These are phyloP conservation scores for Cladosporium sp. DNA, from an alignment of 2,329 filamentous ascomycete genomes.

Conservation along the genomic window DNA sequence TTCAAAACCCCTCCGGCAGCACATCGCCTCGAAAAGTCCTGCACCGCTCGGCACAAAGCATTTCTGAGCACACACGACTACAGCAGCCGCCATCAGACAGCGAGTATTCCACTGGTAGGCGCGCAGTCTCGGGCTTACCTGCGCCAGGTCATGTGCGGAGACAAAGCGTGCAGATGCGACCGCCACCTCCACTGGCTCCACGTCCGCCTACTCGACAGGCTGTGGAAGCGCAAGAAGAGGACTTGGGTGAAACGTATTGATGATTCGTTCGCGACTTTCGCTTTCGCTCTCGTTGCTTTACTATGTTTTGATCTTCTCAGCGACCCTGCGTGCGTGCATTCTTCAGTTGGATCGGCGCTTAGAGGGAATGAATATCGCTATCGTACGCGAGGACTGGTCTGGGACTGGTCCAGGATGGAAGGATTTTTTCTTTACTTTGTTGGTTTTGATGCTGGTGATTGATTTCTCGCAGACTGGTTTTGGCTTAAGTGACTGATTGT, in stretches of 20 bases:
- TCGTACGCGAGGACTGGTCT: neutral
- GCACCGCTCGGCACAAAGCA: constrained; percentile 24
- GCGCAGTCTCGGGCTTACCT: constrained; percentile 46
- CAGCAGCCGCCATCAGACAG: constrained; percentile 23
- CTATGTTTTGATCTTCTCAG: neutral
- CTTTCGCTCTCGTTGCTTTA: neutral
- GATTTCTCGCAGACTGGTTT: neutral
- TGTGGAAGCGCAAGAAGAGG: constrained; percentile 21
- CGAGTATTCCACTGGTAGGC: neutral
- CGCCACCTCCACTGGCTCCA: constrained; percentile 32
- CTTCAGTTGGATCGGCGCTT: too few relatives aligned
- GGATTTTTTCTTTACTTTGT: neutral
- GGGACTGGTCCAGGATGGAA: neutral
- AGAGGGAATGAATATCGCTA: too few relatives aligned
- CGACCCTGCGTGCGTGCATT: too few relatives aligned
- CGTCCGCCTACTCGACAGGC: constrained; percentile 46
- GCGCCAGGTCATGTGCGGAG: constrained; percentile 35
- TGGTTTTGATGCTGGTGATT: neutral
- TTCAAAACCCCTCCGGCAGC: constrained; percentile 14
- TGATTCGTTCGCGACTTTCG: neutral
- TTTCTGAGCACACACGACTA: constrained; percentile 35
- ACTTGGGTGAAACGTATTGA: constrained; percentile 34
- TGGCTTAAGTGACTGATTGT: neutral
- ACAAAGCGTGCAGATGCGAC: constrained; percentile 21
- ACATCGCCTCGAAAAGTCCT: constrained; percentile 17